These are phyloP conservation scores for Crucihimalaya himalaica DNA, from an alignment of 345 rosid genomes.

Conservation along the genomic window DNA sequence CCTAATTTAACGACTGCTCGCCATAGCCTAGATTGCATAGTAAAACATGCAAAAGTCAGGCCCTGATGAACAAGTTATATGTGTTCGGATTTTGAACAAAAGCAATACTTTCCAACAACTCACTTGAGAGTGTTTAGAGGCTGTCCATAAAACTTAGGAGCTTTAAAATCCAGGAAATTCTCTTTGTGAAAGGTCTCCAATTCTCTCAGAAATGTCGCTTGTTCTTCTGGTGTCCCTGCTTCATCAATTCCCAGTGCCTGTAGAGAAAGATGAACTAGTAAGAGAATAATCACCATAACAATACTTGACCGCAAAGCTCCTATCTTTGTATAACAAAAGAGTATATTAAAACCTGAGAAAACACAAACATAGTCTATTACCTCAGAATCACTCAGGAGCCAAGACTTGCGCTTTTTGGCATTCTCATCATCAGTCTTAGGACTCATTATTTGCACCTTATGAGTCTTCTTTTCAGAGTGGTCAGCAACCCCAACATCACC, in stretches of 20 bases:
- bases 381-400: constrained; percentile 59
- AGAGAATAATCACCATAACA: neutral
- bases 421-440: constrained; percentile 42
- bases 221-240: constrained; percentile 70
- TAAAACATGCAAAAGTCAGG: constrained; percentile 30
- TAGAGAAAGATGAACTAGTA: constrained; percentile 25
- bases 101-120: constrained; percentile 35
- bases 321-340: constrained; percentile 1
- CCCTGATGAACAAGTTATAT: constrained; percentile 9
- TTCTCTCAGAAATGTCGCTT: constrained; percentile 66
- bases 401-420: constrained; percentile 53
- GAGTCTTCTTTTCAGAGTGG: constrained; percentile 32
- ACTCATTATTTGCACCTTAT: constrained; percentile 28
- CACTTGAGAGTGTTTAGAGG: constrained; percentile 82
- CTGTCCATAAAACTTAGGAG: constrained; percentile 75
- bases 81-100: constrained; percentile 13
- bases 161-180: constrained; percentile 63
- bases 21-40: constrained; percentile 64
- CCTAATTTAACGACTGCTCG: constrained; percentile 77
- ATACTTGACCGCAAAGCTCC: constrained; percentile 6
- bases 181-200: constrained; percentile 64
- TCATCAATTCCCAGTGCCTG: constrained; percentile 62
- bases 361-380: constrained; percentile 37
- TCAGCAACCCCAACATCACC: constrained; percentile 25
- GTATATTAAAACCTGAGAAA: neutral